Evolutionary conservation across 2,329 filamentous ascomycete species (phyloP), one percentile per base, ranked within the genome.

Genomic region (Alternaria arbusti): DNA sequence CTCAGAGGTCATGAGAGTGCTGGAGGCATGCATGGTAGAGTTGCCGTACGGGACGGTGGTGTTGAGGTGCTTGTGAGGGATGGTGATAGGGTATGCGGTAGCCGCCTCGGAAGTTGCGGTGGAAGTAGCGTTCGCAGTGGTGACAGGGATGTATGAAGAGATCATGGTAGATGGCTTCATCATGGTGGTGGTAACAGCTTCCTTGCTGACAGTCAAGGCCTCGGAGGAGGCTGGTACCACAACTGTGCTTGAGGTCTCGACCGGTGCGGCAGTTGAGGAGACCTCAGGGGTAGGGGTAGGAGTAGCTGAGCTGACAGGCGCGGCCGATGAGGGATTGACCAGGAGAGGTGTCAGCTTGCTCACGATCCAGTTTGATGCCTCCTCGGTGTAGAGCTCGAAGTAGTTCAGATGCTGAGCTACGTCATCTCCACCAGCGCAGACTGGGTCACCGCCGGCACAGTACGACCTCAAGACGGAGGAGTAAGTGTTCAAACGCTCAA

Each of bases 341-440:
- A 61, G 22, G 5, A 61, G 54, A 32, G 54, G 59, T 15, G 54
- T 52, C n/a, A 61, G 54, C 54, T 61, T 61, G 36, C 36, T 45
- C 23, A 61, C 54, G 26, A 61, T 36, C 59, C 59, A 61, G 11
- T 46, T 45, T 8, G 59, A 61, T 3, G 59, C 54, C 17, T 57
- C 59, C 11, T 61, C 59, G 11, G 59, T 61, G 26, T 61, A 46
- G 5, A 61, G 54, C 15, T 61, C 46, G 20, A 61, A 61, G 54
- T 61, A 61, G 46, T 61, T 61, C 30, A 61, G 36, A 28, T 61
- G 59, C 12, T 61, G 54, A 25, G 59, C 20, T 22, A 45, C 26
- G 0, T 36, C 46, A 5, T 22, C 11, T 22, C 54, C 59, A 12
- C 30, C 32, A n/a, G 54, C 59, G 26, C 59, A 61, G 12, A 61